Evolutionary conservation across 2,329 filamentous ascomycete species (phyloP).

Genomic region (Akanthomyces uredinophilus): DNA sequence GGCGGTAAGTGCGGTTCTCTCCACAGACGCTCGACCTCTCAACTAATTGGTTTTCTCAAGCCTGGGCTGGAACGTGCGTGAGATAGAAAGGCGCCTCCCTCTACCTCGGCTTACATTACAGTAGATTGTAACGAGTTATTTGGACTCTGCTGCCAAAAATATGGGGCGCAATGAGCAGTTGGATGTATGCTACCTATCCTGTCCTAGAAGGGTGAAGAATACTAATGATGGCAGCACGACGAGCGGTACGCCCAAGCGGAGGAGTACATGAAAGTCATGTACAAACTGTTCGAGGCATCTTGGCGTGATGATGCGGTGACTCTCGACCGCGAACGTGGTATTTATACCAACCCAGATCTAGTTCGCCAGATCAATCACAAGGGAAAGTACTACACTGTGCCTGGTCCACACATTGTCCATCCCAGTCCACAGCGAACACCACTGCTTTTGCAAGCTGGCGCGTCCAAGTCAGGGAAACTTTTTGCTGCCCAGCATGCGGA

Average conservation of each 20-base stretch:
- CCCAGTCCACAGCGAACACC: constrained; percentile 60
- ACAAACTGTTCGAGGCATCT: constrained; percentile 54
- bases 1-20: constrained; percentile 22
- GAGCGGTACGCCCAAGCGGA: constrained; percentile 54
- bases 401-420: constrained; percentile 56
- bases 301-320: constrained; percentile 58
- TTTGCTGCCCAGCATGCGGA: constrained; percentile 62
- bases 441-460: constrained; percentile 59
- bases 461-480: constrained; percentile 52
- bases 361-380: constrained; percentile 59
- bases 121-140: constrained; percentile 59
- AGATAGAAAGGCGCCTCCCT: too few species aligned
- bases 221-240: constrained; percentile 22
- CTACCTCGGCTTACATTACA: not conserved
- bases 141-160: constrained; percentile 61
- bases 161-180: constrained; percentile 52
- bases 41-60: constrained; percentile 27
- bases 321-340: constrained; percentile 45
- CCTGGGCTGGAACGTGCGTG: constrained; percentile 30
- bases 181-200: constrained; percentile 11
- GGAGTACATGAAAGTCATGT: constrained; percentile 54
- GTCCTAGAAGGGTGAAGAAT: not conserved
- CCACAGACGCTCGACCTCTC: too few species aligned
- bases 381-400: constrained; percentile 54
- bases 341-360: constrained; percentile 40